Base-by-base conservation (phyloP, 108 stramenopile genomes). In the Mayamaea pseudoterrestris region DNA sequence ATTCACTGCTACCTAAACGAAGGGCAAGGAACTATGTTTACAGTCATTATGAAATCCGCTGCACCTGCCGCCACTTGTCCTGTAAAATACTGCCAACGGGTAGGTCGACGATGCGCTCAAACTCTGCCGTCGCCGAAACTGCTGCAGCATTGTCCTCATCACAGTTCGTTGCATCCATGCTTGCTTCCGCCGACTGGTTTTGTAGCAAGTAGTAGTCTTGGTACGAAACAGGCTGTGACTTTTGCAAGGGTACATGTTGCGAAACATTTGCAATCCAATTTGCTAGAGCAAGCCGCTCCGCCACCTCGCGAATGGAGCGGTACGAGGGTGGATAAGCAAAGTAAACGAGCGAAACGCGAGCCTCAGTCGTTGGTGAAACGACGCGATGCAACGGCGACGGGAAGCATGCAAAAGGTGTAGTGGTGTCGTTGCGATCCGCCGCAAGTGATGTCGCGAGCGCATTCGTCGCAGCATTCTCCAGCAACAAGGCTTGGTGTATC, bases 241-340 rank as follows among this genome's bases (percentile, higher is more conserved):
- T 27, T 35, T 27, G 54, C 40, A 22, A 39, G 14, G 16, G 51
- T 22, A 28, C 1, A 20, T 28, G 40, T 35, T 42, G 27, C 14
- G 4, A 0, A 2, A 46, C 20, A 11, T 16, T 9, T 56, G 34
- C 9, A 37, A 26, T 7, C 0, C 11, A 18, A 23, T 28, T 13
- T 34, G 42, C 8, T 18, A 23, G 53, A 1, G 26, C 39, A 2
- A 28, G 59, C 1, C 30, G 23, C 26, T 27, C 27, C 14, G 12
- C 12, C 32, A 43, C 18, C 31, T 47, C 51, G 57, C 30, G 44
- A 58, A 78, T 49, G 2, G 76, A 68, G 5, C 64, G 41, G 14
- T 43, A 47, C n/a, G 65, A 68, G 22, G 73, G 73, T 37, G 78
- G 78, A 42, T 79, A 79, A 14, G 67, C 73, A 59, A 79, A 79